phyloP scores from a whole-genome alignment of 768 basidiomycete species.

The Mycena capillaripes region DNA sequence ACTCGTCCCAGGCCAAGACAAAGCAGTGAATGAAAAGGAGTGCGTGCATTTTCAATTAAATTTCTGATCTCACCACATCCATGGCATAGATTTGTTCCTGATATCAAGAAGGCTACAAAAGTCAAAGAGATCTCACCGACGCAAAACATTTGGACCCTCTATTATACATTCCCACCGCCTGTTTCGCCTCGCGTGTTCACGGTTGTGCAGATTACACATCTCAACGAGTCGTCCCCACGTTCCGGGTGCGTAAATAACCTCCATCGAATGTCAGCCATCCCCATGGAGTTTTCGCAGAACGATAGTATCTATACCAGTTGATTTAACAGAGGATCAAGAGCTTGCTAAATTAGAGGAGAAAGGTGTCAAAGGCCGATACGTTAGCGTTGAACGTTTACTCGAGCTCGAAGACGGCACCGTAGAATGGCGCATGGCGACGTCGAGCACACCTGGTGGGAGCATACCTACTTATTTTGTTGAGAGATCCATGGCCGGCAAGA shows the following conservation, averaged over 20 bases:
- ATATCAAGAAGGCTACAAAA: conserved; percentile 72
- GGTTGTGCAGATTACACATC: conserved; percentile 73
- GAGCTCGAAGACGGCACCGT: conserved; percentile 74
- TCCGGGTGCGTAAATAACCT: conserved; percentile 65
- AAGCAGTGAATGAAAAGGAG: conserved; percentile 79
- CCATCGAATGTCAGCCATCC: conserved; percentile 21
- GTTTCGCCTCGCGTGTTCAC: conserved; percentile 84
- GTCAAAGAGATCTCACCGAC: conserved; percentile 75
- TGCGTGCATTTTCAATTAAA: conserved; percentile 46
- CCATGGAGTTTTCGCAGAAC: conserved; percentile 46
- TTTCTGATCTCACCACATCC: conserved; percentile 4
- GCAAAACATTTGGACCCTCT: conserved; percentile 77
- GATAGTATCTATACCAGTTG: conserved; percentile 77
- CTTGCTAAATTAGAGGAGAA: conserved; percentile 73
- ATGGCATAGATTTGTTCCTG: conserved; percentile 66
- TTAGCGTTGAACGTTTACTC: conserved; percentile 74
- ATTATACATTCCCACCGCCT: conserved; percentile 80
- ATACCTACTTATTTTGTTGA: conserved; percentile 78
- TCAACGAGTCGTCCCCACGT: conserved; percentile 63
- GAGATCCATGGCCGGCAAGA: conserved; percentile 70
- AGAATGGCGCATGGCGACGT: conserved; percentile 88
- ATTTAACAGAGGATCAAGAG: conserved; percentile 70
- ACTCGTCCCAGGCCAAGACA: conserved; percentile 56
- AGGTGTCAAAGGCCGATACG: conserved; percentile 77
- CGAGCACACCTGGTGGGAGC: conserved; percentile 77